These are phyloP conservation scores for Nakazawaea molendinolei DNA, from an alignment of 805 yeast species.

Conservation along the genomic window DNA sequence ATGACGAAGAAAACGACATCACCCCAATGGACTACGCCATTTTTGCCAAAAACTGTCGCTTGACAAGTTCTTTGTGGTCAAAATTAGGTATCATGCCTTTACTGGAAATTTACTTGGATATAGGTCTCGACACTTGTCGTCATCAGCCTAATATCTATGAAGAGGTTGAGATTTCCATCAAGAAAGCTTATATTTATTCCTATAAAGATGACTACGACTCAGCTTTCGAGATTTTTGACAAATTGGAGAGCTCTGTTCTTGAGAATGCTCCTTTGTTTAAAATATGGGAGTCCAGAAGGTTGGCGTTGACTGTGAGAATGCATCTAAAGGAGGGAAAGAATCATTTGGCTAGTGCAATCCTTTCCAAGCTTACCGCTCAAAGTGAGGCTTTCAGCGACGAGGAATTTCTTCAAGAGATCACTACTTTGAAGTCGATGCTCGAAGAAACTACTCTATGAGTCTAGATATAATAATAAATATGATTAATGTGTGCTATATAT, in stretches of 20 bases:
- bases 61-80: constrained; percentile 42
- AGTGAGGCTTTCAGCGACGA: constrained; percentile 28
- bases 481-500: no score
- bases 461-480: constrained; percentile 1
- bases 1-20: constrained; percentile 17
- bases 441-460: constrained; percentile 10
- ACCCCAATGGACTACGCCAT: constrained; percentile 24
- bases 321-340: constrained; percentile 33
- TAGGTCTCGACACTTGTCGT: constrained; percentile 36
- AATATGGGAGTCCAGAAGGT: constrained; percentile 32
- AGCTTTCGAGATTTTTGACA: constrained; percentile 30
- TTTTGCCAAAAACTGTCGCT: constrained; percentile 40
- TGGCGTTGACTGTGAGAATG: constrained; percentile 31
- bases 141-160: constrained; percentile 31
- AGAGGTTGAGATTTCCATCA: constrained; percentile 29
- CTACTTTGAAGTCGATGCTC: constrained; percentile 30
- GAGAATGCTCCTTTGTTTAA: constrained; percentile 29
- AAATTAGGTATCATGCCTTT: constrained; percentile 43
- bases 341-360: constrained; percentile 27
- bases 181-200: constrained; percentile 32
- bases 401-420: constrained; percentile 29
- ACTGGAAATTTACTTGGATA: constrained; percentile 39
- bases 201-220: constrained; percentile 33
- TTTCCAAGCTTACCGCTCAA: constrained; percentile 25
- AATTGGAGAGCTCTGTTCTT: constrained; percentile 19